These are phyloP conservation scores for Ophiosphaerella korrae DNA, from an alignment of 2,329 filamentous ascomycete genomes.

Conservation along the genomic window DNA sequence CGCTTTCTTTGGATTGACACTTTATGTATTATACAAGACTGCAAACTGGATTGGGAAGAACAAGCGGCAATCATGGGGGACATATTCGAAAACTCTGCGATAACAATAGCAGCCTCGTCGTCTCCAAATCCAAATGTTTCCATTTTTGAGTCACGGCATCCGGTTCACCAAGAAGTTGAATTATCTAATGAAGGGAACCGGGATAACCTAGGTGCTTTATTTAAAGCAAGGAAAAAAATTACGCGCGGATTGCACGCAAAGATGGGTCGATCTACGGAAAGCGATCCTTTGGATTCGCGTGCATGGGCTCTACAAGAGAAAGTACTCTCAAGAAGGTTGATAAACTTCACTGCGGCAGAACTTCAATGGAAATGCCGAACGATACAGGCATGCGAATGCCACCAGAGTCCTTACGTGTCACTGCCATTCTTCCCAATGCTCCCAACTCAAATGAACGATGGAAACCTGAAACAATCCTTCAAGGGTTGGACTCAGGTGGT, in stretches of 20 bases:
- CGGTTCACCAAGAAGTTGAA: not conserved
- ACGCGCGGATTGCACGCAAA: slow-evolving; percentile 2
- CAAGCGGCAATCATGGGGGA: slow-evolving; percentile 4
- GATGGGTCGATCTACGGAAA: not conserved
- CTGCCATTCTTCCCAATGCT: not conserved
- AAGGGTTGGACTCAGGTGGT: slow-evolving; percentile 1
- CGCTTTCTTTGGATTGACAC: not conserved
- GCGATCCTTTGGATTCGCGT: slow-evolving; percentile 1
- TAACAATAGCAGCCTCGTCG: slow-evolving; percentile 5
- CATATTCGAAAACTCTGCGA: slow-evolving; percentile 1
- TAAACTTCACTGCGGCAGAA: slow-evolving; percentile 5
- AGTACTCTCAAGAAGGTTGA: slow-evolving; percentile 2
- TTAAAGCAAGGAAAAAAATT: slow-evolving; percentile 8
- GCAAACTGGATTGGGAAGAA: not conserved
- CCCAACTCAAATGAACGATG: not conserved
- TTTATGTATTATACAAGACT: not conserved
- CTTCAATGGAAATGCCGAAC: slow-evolving; percentile 6
- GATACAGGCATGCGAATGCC: slow-evolving; percentile 3
- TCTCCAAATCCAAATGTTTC: not conserved
- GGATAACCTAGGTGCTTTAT: not conserved
- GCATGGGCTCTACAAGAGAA: slow-evolving; percentile 6
- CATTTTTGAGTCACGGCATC: not conserved
- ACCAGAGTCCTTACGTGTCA: not conserved
- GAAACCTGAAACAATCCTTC: not conserved
- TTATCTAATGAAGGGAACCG: not conserved